Conservation (phyloP, 306 rosid genomes). For the Quercus robur region DNA sequence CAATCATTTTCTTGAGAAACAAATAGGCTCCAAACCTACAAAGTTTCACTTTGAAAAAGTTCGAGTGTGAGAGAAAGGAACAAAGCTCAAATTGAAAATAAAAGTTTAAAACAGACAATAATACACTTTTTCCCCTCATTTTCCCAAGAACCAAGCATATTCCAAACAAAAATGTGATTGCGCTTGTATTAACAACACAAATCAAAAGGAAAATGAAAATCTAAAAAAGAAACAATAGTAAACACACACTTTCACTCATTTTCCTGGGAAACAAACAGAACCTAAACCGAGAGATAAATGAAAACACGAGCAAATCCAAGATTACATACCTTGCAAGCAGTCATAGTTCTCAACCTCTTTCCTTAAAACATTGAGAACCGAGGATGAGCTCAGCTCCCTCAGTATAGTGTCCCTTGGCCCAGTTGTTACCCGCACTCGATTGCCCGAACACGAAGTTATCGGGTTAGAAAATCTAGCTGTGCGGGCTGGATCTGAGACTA, state of each 20-base stretch:
- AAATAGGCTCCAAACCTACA: not conserved
- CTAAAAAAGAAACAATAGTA: not conserved
- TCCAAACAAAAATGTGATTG: not conserved
- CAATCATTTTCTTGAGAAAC: not conserved
- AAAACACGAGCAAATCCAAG: too few species aligned
- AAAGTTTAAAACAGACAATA: not conserved
- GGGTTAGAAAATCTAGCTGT: slow-evolving; percentile 46
- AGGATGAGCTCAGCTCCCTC: slow-evolving; percentile 53
- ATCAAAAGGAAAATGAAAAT: not conserved
- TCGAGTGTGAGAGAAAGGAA: too few species aligned
- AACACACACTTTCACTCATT: not conserved
- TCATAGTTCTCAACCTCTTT: slow-evolving; percentile 57
- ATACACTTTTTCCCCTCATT: not conserved
- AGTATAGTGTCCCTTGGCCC: slow-evolving; percentile 65
- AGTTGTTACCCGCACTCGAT: slow-evolving; percentile 60
- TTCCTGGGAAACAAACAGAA: not conserved
- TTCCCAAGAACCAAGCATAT: not conserved
- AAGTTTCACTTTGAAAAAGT: too few species aligned
- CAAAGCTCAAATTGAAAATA: not conserved
- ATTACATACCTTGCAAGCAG: slow-evolving; percentile 48
- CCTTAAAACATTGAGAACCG: slow-evolving; percentile 52
- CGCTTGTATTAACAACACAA: too few species aligned
- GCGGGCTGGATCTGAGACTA: slow-evolving; percentile 52
- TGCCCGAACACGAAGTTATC: slow-evolving; percentile 54
- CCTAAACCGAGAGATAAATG: too few species aligned